phyloP scores from a whole-genome alignment of 1,284 basidiomycete genomes.

The Marasmius oreades region DNA sequence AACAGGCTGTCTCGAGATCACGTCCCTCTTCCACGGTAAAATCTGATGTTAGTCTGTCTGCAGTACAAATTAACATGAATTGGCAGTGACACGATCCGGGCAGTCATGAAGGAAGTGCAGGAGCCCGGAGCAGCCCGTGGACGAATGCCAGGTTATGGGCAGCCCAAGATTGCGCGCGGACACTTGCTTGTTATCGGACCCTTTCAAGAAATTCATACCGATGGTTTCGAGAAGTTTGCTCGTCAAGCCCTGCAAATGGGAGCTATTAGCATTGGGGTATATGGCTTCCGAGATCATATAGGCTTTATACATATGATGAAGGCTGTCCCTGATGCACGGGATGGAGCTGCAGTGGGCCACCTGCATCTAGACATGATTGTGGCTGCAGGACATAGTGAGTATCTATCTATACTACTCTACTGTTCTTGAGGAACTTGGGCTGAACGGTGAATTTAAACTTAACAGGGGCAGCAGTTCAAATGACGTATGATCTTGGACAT shows the following conservation, averaged over 20 bases:
- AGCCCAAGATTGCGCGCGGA: slow-evolving; percentile 3
- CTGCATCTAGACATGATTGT: slow-evolving; percentile 13
- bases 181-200: slow-evolving; percentile 11
- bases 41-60: background rate
- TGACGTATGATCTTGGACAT: slow-evolving; percentile 11
- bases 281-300: slow-evolving; percentile 9
- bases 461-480: slow-evolving; percentile 8
- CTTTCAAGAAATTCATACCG: slow-evolving; percentile 16
- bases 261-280: slow-evolving; percentile 13
- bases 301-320: slow-evolving; percentile 2
- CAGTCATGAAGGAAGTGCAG: slow-evolving; percentile 9
- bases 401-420: background rate
- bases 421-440: background rate
- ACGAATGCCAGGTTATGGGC: slow-evolving; percentile 19
- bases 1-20: slow-evolving; percentile 14
- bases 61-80: no score
- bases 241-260: slow-evolving; percentile 13
- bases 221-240: slow-evolving; percentile 17
- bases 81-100: slow-evolving; percentile 14
- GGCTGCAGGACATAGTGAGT: slow-evolving; percentile 2
- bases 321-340: slow-evolving; percentile 12
- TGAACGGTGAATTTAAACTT: background rate
- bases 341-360: slow-evolving; percentile 12
- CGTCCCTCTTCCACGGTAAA: slow-evolving; percentile 15
- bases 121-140: slow-evolving; percentile 8